Percentiles rank a stretch among this genome's conserved stretches.
Conservation (phyloP, 2,329 filamentous ascomycete species). For the Sporothrix humicola region DNA sequence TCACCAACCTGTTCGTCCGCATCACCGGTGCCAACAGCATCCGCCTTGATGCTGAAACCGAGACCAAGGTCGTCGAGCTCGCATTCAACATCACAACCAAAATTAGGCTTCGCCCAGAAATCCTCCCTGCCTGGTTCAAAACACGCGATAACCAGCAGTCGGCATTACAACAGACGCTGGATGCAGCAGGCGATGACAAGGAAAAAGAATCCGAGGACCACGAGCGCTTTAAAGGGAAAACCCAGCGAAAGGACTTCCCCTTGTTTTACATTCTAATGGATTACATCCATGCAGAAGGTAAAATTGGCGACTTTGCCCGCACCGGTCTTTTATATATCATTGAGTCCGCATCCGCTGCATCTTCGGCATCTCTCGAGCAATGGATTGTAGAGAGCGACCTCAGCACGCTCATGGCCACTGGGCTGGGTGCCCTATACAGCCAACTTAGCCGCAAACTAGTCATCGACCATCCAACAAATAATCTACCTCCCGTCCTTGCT, state of each 20-base stretch:
- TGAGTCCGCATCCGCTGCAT: conserved; percentile 87
- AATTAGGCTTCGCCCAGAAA: conserved; percentile 85
- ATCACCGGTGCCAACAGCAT: conserved; percentile 77
- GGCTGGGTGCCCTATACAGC: conserved; percentile 76
- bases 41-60: conserved; percentile 77
- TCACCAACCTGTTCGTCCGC: conserved; percentile 84
- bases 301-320: conserved; percentile 92
- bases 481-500: conserved; percentile 80
- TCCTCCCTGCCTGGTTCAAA: conserved; percentile 91
- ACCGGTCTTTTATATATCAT: conserved; percentile 95
- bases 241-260: conserved; percentile 90
- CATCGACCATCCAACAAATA: conserved; percentile 74
- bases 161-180: neutral
- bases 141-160: conserved; percentile 51
- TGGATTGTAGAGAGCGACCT: conserved; percentile 98
- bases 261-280: conserved; percentile 95
- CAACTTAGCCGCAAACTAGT: conserved; percentile 78
- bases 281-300: conserved; percentile 94
- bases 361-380: conserved; percentile 80
- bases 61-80: conserved; percentile 87
- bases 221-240: conserved; percentile 81
- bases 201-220: conserved; percentile 61
- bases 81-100: conserved; percentile 97
- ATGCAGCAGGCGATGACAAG: neutral
- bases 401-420: conserved; percentile 95